Percentiles rank a stretch among this genome's conserved stretches.
These are phyloP conservation scores for Graphilbum fragrans DNA, from an alignment of 2,329 filamentous ascomycete genomes.

Conservation along the genomic window DNA sequence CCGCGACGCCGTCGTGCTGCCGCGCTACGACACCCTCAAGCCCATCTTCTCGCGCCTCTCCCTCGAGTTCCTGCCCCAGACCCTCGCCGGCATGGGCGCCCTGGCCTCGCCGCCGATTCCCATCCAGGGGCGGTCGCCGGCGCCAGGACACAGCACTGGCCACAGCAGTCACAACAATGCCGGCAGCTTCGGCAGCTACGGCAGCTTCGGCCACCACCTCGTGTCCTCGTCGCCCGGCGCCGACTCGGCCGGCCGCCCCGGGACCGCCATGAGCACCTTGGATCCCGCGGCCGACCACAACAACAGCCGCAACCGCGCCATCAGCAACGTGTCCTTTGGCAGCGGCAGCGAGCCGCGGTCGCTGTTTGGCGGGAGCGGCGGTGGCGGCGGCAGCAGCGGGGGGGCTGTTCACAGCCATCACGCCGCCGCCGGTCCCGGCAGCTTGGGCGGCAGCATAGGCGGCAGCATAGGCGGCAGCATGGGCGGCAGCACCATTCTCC, in stretches of 20 bases:
- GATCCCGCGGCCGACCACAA: conserved; percentile 22
- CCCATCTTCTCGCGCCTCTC: conserved; percentile 81
- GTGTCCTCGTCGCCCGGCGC: conserved; percentile 38
- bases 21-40: conserved; percentile 79
- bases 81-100: conserved; percentile 32
- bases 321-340: conserved; percentile 68
- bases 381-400: not conserved
- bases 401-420: not conserved
- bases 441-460: conserved; percentile 5
- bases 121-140: conserved; percentile 15
- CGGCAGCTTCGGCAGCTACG: conserved; percentile 17
- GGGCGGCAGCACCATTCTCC: conserved; percentile 7
- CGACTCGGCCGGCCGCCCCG: conserved; percentile 40
- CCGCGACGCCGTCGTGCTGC: conserved; percentile 78
- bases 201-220: conserved; percentile 18
- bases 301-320: conserved; percentile 61
- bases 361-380: conserved; percentile 19
- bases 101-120: conserved; percentile 38
- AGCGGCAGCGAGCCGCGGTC: conserved; percentile 35
- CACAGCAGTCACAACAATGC: conserved; percentile 7
- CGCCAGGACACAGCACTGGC: not conserved
- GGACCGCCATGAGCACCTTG: conserved; percentile 54
- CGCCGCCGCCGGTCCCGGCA: conserved; percentile 9
- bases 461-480: not conserved
- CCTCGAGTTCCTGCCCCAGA: conserved; percentile 59